phyloP scores from a whole-genome alignment of 2,329 filamentous ascomycete species.

The Elsinoe batatas region DNA sequence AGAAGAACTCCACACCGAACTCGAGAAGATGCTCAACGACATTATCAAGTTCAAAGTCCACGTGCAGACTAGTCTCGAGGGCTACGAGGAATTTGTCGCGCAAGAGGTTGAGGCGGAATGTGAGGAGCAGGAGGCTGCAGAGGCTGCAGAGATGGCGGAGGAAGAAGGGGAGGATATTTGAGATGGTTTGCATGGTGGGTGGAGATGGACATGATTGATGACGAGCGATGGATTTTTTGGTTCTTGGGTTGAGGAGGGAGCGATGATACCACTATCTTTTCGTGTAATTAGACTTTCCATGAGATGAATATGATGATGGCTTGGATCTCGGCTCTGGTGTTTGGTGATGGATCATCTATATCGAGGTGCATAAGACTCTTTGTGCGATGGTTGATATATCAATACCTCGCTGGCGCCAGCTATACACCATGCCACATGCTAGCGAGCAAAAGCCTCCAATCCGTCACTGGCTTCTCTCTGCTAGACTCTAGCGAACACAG shows the following conservation, averaged over 20 bases:
- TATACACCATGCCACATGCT: no score
- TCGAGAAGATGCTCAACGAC: constrained; percentile 92
- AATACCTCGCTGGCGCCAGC: no score
- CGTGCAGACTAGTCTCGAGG: constrained; percentile 81
- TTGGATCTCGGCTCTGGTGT: no score
- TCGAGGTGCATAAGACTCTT: no score
- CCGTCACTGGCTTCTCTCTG: no score
- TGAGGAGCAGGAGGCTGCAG: constrained; percentile 37
- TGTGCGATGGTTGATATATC: no score
- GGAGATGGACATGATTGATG: constrained; percentile 9
- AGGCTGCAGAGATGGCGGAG: constrained; percentile 14
- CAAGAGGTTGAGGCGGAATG: constrained; percentile 71
- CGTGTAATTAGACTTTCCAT: not conserved
- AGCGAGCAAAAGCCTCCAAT: no score
- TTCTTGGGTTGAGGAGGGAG: not conserved
- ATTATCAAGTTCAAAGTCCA: constrained; percentile 99
- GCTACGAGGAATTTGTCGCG: constrained; percentile 87
- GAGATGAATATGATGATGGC: no score
- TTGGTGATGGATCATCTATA: no score
- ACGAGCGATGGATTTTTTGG: not conserved
- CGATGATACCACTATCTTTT: not conserved
- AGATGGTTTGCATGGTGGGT: not conserved
- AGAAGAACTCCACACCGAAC: constrained; percentile 96
- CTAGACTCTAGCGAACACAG: no score
- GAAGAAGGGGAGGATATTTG: constrained; percentile 4